Percentiles rank a stretch among this genome's conserved stretches.
phyloP scores from a whole-genome alignment of 257 asterid species.

The Oldenlandia corymbosa region DNA sequence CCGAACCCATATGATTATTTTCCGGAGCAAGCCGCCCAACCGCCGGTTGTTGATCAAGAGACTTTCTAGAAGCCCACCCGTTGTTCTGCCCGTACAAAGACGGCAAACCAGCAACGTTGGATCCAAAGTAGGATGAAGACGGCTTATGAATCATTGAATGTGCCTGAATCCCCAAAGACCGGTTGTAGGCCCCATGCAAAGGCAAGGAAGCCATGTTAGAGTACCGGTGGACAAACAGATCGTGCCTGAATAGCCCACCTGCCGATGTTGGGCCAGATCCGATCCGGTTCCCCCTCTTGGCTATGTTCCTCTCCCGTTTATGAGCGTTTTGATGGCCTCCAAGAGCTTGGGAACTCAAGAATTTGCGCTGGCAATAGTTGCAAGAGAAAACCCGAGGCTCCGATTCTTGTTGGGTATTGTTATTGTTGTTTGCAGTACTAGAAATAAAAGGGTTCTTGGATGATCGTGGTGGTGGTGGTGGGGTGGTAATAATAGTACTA shows the following conservation, averaged over 20 bases:
- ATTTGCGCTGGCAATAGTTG: constrained; percentile 77
- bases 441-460: not conserved
- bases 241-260: constrained; percentile 5
- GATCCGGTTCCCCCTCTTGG: constrained; percentile 40
- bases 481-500: too few species aligned
- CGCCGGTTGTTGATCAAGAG: constrained; percentile 47
- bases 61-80: constrained; percentile 44
- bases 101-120: constrained; percentile 4
- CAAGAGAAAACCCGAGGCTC: constrained; percentile 66
- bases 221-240: constrained; percentile 14
- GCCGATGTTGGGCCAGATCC: constrained; percentile 10
- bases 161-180: constrained; percentile 56
- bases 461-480: too few species aligned
- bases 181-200: constrained; percentile 48
- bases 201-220: constrained; percentile 63
- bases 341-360: constrained; percentile 88
- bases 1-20: constrained; percentile 17
- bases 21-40: constrained; percentile 40
- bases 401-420: constrained; percentile 12
- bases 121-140: constrained; percentile 17
- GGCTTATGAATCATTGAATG: constrained; percentile 73
- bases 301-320: constrained; percentile 74
- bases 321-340: constrained; percentile 99
- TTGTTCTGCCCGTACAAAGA: constrained; percentile 25
- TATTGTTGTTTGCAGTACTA: not conserved